These are phyloP conservation scores for Monilinia vaccinii-corymbosi DNA, from an alignment of 2,329 filamentous ascomycete genomes.

Conservation along the genomic window DNA sequence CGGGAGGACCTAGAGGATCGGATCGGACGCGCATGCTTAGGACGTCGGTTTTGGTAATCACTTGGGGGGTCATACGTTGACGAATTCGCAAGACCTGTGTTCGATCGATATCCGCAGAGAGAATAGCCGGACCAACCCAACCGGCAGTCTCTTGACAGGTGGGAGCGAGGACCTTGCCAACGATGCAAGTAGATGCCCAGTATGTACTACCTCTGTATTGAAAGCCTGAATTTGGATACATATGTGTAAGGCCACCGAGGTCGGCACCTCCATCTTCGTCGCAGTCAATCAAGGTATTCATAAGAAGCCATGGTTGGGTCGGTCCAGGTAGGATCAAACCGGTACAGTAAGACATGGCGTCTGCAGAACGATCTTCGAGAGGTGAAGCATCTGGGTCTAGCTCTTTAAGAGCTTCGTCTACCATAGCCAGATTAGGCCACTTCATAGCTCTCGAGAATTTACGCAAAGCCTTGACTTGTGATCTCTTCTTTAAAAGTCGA, in stretches of 20 bases:
- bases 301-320: slow-evolving; percentile 64
- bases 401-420: slow-evolving; percentile 53
- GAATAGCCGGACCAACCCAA: slow-evolving; percentile 65
- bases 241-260: slow-evolving; percentile 57
- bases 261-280: slow-evolving; percentile 58
- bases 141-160: slow-evolving; percentile 63
- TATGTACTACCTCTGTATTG: slow-evolving; percentile 72
- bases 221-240: slow-evolving; percentile 62
- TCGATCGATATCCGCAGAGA: slow-evolving; percentile 55
- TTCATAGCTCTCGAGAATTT: slow-evolving; percentile 64
- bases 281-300: slow-evolving; percentile 70
- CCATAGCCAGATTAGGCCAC: slow-evolving; percentile 63
- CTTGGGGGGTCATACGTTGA: slow-evolving; percentile 47
- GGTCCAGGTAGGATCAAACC: slow-evolving; percentile 63
- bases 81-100: slow-evolving; percentile 64
- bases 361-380: slow-evolving; percentile 54
- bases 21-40: slow-evolving; percentile 58
- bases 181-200: slow-evolving; percentile 63
- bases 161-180: slow-evolving; percentile 66
- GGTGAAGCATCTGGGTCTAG: slow-evolving; percentile 42
- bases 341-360: slow-evolving; percentile 70
- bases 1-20: slow-evolving; percentile 54
- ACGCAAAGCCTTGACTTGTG: slow-evolving; percentile 59
- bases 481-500: slow-evolving; percentile 56
- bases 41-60: slow-evolving; percentile 49